phyloP scores from a whole-genome alignment of 805 yeast genomes.

The Candida quercuum region DNA sequence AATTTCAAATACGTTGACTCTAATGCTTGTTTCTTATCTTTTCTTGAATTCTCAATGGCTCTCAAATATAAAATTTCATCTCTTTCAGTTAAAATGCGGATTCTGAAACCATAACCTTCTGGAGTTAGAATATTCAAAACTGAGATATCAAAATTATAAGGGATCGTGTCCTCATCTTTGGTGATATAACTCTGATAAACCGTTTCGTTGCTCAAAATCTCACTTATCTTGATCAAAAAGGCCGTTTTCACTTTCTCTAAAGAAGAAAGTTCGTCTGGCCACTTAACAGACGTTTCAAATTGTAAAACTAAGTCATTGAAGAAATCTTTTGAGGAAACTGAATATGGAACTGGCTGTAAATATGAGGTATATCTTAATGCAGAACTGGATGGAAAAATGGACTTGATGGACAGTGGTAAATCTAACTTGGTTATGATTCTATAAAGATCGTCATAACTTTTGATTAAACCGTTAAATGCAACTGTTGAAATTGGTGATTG shows the following conservation, averaged over 20 bases:
- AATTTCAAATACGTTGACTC: constrained; percentile 62
- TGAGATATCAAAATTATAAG: constrained; percentile 55
- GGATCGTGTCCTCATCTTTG: constrained; percentile 57
- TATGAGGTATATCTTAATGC: constrained; percentile 72
- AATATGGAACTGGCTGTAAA: constrained; percentile 78
- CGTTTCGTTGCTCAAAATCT: constrained; percentile 39
- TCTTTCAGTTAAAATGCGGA: constrained; percentile 75
- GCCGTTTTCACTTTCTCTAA: constrained; percentile 90
- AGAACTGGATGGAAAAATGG: constrained; percentile 70
- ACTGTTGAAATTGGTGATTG: constrained; percentile 42
- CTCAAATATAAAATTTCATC: constrained; percentile 72
- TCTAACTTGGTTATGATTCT: constrained; percentile 44
- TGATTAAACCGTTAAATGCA: constrained; percentile 37
- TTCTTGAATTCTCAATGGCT: constrained; percentile 62
- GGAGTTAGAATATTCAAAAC: constrained; percentile 69
- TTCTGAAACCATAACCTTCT: constrained; percentile 82
- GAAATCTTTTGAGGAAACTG: constrained; percentile 67
- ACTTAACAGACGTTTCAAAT: constrained; percentile 82
- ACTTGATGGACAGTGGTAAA: constrained; percentile 66
- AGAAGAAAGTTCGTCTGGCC: constrained; percentile 92
- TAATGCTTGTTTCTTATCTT: constrained; percentile 50
- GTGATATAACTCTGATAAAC: constrained; percentile 55
- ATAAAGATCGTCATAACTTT: constrained; percentile 54
- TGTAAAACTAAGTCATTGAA: constrained; percentile 78
- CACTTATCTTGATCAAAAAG: constrained; percentile 67